Conservation (phyloP, 2,329 filamentous ascomycete species). For the Teratosphaeria viscida region DNA sequence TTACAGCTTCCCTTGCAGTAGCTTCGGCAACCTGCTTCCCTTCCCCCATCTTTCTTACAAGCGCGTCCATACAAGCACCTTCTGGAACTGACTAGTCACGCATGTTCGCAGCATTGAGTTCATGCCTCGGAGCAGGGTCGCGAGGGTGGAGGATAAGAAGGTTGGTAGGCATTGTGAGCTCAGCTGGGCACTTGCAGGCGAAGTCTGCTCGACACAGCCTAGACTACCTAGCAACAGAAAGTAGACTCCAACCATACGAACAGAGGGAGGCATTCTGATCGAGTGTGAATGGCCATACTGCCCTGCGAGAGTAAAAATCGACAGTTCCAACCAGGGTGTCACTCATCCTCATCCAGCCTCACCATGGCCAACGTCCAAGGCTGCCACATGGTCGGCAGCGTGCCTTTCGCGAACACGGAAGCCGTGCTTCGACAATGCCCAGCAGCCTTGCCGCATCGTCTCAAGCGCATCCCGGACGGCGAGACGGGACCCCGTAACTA, state of each 20-base stretch:
- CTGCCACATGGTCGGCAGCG: slow-evolving; percentile 29
- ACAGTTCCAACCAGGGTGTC: too few species aligned
- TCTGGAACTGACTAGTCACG: not conserved
- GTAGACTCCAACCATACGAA: too few species aligned
- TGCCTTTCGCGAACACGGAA: slow-evolving; percentile 25
- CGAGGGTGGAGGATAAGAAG: too few species aligned
- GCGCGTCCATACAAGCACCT: too few species aligned
- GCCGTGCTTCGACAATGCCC: slow-evolving; percentile 25
- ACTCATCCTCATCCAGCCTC: not conserved
- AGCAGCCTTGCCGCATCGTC: slow-evolving; percentile 22
- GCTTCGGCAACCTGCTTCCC: too few species aligned
- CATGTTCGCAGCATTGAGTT: not conserved
- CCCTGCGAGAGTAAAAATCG: too few species aligned
- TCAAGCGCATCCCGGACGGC: slow-evolving; percentile 33
- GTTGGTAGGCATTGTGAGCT: not conserved
- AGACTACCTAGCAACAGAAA: not conserved
- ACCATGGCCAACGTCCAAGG: slow-evolving; percentile 11
- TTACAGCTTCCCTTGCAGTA: too few species aligned
- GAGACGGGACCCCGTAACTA: slow-evolving; percentile 28
- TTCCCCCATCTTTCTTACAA: too few species aligned
- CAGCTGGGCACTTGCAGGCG: not conserved
- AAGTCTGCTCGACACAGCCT: not conserved
- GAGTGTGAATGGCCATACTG: too few species aligned
- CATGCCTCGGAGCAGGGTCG: too few species aligned
- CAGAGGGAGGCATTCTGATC: too few species aligned